phyloP scores from a whole-genome alignment of 257 asterid genomes.

The Eucommia ulmoides region DNA sequence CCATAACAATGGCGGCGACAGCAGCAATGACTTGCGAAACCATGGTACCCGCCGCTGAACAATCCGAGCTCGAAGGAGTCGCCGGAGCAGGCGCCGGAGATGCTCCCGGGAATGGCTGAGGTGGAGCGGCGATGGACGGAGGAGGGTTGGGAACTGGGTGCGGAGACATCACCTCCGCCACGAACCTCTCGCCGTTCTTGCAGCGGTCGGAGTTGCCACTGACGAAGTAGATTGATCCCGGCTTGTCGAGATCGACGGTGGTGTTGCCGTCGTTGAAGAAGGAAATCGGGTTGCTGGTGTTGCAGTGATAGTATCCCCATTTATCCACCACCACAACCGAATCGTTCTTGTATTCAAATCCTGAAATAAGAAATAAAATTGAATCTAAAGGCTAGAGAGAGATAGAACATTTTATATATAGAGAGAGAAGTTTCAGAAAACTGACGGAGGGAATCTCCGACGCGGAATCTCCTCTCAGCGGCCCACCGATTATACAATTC shows the following conservation, averaged over 20 bases:
- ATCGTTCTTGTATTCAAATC: slow-evolving; percentile 62
- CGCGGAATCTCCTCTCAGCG: slow-evolving; percentile 27
- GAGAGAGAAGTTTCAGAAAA: not conserved
- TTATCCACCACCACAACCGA: slow-evolving; percentile 51
- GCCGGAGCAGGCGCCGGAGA: slow-evolving; percentile 23
- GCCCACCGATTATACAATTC: slow-evolving; percentile 50
- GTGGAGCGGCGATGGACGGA: slow-evolving; percentile 7
- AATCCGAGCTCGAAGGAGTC: slow-evolving; percentile 15
- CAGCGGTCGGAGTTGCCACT: slow-evolving; percentile 54
- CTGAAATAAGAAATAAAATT: slow-evolving; percentile 10
- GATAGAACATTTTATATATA: not conserved
- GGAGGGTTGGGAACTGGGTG: slow-evolving; percentile 17
- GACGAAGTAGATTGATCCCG: slow-evolving; percentile 37
- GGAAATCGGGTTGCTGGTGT: slow-evolving; percentile 29
- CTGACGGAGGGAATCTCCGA: slow-evolving; percentile 68
- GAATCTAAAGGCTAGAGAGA: not conserved
- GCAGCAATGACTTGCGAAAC: too few relatives aligned
- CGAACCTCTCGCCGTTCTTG: slow-evolving; percentile 37
- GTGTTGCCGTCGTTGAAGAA: slow-evolving; percentile 50
- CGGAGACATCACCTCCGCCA: slow-evolving; percentile 33
- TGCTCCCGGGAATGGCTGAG: not conserved
- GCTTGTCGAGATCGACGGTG: slow-evolving; percentile 25
- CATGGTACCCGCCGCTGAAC: not conserved
- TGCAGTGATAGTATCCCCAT: slow-evolving; percentile 74
- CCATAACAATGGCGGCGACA: not conserved